Conservation (phyloP, 1,284 basidiomycete genomes). For the Ceratobasidium sp. region DNA sequence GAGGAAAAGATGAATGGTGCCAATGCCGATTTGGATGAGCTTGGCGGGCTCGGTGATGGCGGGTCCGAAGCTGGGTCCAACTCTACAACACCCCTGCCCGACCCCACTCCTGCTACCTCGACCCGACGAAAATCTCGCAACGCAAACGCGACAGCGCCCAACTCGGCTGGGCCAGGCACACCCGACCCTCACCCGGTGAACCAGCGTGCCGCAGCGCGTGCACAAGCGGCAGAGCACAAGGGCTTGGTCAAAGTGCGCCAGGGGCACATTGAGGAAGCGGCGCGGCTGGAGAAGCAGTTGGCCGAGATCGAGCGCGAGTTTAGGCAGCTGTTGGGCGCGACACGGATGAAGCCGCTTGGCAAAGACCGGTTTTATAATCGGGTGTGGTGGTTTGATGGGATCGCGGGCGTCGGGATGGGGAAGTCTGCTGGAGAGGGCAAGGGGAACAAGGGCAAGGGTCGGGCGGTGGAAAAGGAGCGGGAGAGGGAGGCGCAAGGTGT, state of each 20-base stretch:
- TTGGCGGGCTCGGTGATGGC: constrained; percentile 48
- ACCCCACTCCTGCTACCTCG: constrained; percentile 27
- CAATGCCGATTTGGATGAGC: constrained; percentile 37
- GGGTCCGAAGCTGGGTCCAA: constrained; percentile 43
- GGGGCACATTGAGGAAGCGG: constrained; percentile 87
- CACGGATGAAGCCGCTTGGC: constrained; percentile 89
- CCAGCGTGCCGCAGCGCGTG: constrained; percentile 63
- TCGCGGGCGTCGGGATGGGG: constrained; percentile 84
- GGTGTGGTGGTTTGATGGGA: constrained; percentile 99
- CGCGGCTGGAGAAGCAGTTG: constrained; percentile 80
- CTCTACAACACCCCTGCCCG: constrained; percentile 43
- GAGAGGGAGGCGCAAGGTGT: constrained; percentile 72
- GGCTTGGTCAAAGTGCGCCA: constrained; percentile 79
- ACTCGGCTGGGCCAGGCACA: constrained; percentile 29
- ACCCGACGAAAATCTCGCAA: constrained; percentile 45
- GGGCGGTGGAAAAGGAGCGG: constrained; percentile 34
- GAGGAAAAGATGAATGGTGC: constrained; percentile 50
- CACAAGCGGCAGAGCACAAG: constrained; percentile 71
- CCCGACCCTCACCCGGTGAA: constrained; percentile 45
- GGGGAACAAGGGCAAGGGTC: constrained; percentile 34
- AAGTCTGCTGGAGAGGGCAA: constrained; percentile 75
- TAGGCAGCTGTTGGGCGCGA: constrained; percentile 82
- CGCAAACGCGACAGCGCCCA: constrained; percentile 31
- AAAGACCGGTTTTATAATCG: constrained; percentile 94
- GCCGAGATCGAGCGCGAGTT: constrained; percentile 95